phyloP scores from a whole-genome alignment of 805 yeast genomes.

The Kuraishia ogatae region DNA sequence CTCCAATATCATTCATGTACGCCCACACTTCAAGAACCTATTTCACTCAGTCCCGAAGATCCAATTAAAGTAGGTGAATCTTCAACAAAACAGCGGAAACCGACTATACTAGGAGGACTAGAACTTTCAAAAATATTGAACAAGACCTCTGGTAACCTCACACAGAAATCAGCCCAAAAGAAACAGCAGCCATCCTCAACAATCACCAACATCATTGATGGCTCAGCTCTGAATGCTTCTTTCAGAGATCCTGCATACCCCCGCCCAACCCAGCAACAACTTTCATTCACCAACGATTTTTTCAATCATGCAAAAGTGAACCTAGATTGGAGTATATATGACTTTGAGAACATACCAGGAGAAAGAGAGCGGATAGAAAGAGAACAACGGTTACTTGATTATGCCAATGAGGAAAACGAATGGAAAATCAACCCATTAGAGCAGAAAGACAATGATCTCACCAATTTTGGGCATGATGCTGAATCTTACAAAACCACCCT shows the following conservation, averaged over 20 bases:
- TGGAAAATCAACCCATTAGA: conserved; percentile 7
- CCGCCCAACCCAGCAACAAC: conserved; percentile 11
- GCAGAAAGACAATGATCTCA: conserved; percentile 1
- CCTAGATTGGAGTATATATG: conserved; percentile 54
- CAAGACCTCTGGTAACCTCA: neutral
- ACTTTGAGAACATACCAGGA: conserved; percentile 51
- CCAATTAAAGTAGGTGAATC: neutral
- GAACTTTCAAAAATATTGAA: neutral
- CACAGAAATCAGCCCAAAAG: neutral
- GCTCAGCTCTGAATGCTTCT: neutral
- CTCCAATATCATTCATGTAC: neutral
- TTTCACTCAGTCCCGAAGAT: too few relatives aligned
- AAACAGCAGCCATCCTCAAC: neutral
- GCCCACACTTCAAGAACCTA: neutral
- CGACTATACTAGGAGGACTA: neutral
- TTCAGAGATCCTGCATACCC: conserved; percentile 1
- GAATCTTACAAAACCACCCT: conserved; percentile 14
- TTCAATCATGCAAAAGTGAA: conserved; percentile 37
- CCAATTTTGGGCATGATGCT: neutral
- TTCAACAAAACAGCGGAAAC: neutral
- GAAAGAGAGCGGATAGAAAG: conserved; percentile 24
- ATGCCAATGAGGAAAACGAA: conserved; percentile 2
- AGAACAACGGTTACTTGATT: conserved; percentile 11
- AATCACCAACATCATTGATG: neutral
- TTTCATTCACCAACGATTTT: conserved; percentile 25